Evolutionary conservation across 2,329 filamentous ascomycete species (phyloP).

Genomic region (Sarocladium kiliense): DNA sequence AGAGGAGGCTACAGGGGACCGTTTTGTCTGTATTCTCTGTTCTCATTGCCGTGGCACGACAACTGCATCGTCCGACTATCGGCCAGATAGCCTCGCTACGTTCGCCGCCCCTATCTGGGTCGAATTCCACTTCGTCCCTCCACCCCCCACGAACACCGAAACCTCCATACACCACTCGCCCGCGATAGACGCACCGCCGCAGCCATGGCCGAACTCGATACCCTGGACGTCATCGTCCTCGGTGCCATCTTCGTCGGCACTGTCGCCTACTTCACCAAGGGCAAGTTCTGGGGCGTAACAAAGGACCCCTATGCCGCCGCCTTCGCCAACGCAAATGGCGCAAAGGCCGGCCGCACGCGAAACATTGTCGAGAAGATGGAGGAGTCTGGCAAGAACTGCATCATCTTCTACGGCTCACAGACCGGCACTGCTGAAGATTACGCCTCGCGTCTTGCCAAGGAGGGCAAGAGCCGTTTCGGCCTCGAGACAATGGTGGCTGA

Average conservation of each 20-base stretch:
- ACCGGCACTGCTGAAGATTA: constrained; percentile 98
- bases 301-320: constrained; percentile 85
- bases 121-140: neutral
- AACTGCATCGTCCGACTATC: neutral
- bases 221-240: constrained; percentile 90
- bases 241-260: constrained; percentile 79
- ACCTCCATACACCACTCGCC: constrained; percentile 2
- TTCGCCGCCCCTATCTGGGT: neutral
- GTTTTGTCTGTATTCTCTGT: too few species aligned
- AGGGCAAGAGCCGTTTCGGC: constrained; percentile 92
- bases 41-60: too few species aligned
- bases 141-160: neutral
- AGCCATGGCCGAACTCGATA: constrained; percentile 92
- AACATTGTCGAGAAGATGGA: constrained; percentile 96
- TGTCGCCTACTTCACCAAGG: constrained; percentile 95
- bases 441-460: constrained; percentile 90
- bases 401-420: constrained; percentile 98
- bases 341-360: constrained; percentile 77
- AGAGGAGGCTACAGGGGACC: too few species aligned
- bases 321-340: constrained; percentile 62
- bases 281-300: constrained; percentile 82
- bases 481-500: constrained; percentile 98
- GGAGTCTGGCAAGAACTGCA: constrained; percentile 91
- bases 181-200: constrained; percentile 12
- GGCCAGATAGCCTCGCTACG: neutral